Evolutionary conservation across 306 rosid species (phyloP).

Genomic region (Vachellia pachyceras): DNA sequence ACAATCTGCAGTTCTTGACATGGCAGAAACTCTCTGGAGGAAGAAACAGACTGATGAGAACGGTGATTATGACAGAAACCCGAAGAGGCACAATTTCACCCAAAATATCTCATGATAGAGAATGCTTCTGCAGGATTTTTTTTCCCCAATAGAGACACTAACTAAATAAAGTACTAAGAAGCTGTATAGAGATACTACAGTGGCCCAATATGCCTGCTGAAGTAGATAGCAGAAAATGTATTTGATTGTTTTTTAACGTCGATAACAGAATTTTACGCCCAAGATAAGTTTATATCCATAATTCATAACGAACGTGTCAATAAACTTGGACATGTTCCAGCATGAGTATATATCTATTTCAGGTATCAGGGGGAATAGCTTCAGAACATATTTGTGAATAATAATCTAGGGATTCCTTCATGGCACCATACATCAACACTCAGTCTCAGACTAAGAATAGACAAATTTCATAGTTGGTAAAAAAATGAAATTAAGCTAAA

Average conservation of each 20-base stretch:
- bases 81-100: not conserved
- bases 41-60: not conserved
- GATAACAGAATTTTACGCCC: conserved; percentile 12
- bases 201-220: conserved; percentile 3
- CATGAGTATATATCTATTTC: conserved; percentile 7
- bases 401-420: conserved; percentile 22
- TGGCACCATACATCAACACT: conserved; percentile 4
- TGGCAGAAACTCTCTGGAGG: not conserved
- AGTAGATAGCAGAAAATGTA: not conserved
- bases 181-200: not conserved
- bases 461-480: conserved; percentile 3
- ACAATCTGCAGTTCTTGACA: conserved; percentile 17
- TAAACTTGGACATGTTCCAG: not conserved
- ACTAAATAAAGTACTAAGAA: not conserved
- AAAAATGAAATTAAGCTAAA: too few species aligned
- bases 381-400: not conserved
- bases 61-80: not conserved
- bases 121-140: not conserved
- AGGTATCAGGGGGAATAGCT: not conserved
- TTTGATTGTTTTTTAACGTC: conserved; percentile 1
- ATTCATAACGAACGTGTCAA: not conserved
- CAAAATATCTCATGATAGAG: not conserved
- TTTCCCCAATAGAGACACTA: not conserved
- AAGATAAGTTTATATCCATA: not conserved
- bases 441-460: conserved; percentile 11